Evolutionary conservation across 2,329 filamentous ascomycete genomes (phyloP).

Genomic region (Calonectria naviculata): DNA sequence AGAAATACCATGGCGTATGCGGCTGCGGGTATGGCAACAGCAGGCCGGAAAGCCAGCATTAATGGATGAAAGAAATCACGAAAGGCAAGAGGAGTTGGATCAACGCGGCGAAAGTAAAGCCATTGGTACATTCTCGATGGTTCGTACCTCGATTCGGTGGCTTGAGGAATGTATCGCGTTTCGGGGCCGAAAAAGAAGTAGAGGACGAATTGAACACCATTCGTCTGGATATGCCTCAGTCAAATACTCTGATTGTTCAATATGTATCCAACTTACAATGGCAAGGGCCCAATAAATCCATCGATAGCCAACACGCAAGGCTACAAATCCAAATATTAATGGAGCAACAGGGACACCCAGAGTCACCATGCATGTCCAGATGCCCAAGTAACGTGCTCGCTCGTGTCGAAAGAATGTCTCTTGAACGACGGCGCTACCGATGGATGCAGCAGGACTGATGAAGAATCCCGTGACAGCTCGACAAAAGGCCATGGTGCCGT

Average conservation of each 20-base stretch:
- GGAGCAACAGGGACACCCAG: conserved; percentile 44
- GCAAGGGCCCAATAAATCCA: conserved; percentile 70
- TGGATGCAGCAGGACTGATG: conserved; percentile 59
- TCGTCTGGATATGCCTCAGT: conserved; percentile 14
- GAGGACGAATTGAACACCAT: conserved; percentile 24
- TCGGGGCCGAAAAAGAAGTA: conserved; percentile 28
- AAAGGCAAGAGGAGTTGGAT: conserved; percentile 1
- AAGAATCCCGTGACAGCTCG: conserved; percentile 64
- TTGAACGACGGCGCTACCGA: conserved; percentile 31
- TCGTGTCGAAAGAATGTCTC: conserved; percentile 29
- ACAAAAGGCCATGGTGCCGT: conserved; percentile 60
- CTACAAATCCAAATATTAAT: conserved; percentile 56
- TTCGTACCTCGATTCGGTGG: not conserved
- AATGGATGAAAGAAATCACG: conserved; percentile 26
- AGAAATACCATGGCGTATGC: conserved; percentile 68
- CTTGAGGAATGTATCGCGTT: conserved; percentile 20
- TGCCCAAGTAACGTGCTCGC: conserved; percentile 27
- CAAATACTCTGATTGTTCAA: no score
- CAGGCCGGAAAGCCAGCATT: not conserved
- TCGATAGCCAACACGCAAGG: conserved; percentile 62
- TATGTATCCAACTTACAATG: conserved; percentile 56
- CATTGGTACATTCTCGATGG: not conserved
- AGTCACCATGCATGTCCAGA: conserved; percentile 35
- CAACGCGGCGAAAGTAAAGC: conserved; percentile 22
- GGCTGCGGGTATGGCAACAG: conserved; percentile 49